Conservation (phyloP, 495 filamentous ascomycete species). For the Hyaloscypha finlandica region DNA sequence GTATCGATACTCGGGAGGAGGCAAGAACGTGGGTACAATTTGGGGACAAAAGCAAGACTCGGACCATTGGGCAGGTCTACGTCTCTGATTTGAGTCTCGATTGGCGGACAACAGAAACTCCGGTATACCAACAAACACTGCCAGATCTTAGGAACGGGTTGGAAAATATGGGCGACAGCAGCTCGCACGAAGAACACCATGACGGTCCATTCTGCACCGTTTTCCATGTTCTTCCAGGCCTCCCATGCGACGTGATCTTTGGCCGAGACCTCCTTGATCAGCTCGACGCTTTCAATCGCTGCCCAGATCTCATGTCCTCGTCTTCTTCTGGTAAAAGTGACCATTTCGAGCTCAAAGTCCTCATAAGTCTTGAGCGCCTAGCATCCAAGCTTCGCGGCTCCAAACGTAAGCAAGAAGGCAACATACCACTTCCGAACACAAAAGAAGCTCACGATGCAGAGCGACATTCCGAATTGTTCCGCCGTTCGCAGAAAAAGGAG, state of each 20-base stretch:
- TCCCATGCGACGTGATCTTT: neutral
- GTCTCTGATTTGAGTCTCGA: conserved; percentile 5
- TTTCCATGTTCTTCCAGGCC: conserved; percentile 9
- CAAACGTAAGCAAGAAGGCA: too few relatives aligned
- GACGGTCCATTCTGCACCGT: neutral
- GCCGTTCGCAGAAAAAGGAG: too few relatives aligned
- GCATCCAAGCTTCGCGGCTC: too few relatives aligned
- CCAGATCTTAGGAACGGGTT: neutral
- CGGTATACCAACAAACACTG: neutral
- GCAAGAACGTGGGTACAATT: neutral
- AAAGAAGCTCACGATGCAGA: too few relatives aligned
- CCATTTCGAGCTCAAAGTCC: neutral
- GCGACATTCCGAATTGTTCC: too few relatives aligned
- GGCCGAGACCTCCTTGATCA: conserved; percentile 3
- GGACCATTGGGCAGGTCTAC: neutral
- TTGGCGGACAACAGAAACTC: neutral
- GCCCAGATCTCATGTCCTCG: neutral
- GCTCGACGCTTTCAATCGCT: conserved; percentile 8
- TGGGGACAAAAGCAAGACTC: neutral
- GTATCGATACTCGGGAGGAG: neutral
- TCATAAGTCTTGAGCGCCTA: neutral
- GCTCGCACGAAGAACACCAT: neutral
- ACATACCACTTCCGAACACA: too few relatives aligned
- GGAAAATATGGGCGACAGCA: neutral
- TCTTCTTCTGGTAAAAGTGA: neutral